Evolutionary conservation across 345 rosid species (phyloP), one percentile per base, ranked within the genome.

Genomic region (Carallia brachiata): DNA sequence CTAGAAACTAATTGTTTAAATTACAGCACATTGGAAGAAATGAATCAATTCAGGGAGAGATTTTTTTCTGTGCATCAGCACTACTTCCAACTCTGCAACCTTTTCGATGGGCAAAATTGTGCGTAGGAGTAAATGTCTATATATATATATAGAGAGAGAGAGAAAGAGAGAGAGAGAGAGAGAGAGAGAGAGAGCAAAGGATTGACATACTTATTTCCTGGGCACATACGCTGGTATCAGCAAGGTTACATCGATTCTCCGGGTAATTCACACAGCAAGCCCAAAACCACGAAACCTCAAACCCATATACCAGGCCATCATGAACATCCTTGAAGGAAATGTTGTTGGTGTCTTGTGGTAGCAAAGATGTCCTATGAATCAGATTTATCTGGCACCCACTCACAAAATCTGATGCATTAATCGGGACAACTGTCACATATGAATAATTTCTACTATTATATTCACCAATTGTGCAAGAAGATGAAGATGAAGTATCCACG

Each of bases 271-370:
- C 1, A n/a, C 69, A 65, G 59, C 69, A 65, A 50, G 30, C 40
- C 15, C 6, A 0, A 7, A 30, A 50, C 57, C 57, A 65, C 4
- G 59, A 32, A 30, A 65, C 5, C 30, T 65, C 44, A 52, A 65
- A 34, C 40, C 69, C 69, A 65, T 50, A 50, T 6, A 52, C 58
- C 69, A 65, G 1, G 52, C 40, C 19, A 4, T 1, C 13, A 19
- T 9, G 69, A 52, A 65, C 28, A 52, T 65, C 69, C 10, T 30
- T 23, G n/a, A 50, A 64, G 13, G 67, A 65, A 6, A 50, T 17
- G 37, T 16, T 30, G 7, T 17, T 48, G 18, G 16, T 13, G 52
- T 48, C 37, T 48, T 30, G 31, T 17, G 27, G 67, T 4, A 50
- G 7, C 7, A 50, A 65, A 48, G 68, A 64, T 15, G 68, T 65